Evolutionary conservation across 345 rosid species (phyloP), one percentile per base, ranked within the genome.

Genomic region (Salix exigua): DNA sequence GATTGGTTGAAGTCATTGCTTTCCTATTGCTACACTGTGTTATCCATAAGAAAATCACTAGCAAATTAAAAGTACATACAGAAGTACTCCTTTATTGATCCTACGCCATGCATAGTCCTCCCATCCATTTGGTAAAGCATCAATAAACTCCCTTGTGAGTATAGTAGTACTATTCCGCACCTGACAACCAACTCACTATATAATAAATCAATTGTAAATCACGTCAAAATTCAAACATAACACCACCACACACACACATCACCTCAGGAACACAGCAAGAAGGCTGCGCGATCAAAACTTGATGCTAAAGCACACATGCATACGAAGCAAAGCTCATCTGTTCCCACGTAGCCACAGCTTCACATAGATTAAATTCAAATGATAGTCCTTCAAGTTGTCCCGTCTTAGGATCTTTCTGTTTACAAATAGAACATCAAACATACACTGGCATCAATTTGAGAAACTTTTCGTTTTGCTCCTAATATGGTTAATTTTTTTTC

Each of bases 331-430:
- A 19, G 48, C 81, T 82, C 82, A 88, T 89, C 88, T 84, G 88
- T 85, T 95, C 97, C 97, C 97, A 91, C n/a, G 94, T 90, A 72
- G 94, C 97, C 77, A 92, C 93, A 72, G 95, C 98, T 88, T 96
- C 99, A 17, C 97, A 96, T 25, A 91, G 85, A 82, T 94, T 76
- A 84, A 94, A 92, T 74, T 88, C 93, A 76, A 92, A 94, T 10
- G 93, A 86, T 33, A 96, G 81, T 53, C 91, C 89, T 84, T 96
- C 97, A 65, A 81, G 88, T 85, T 90, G 92, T 48, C 97, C 98
- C 68, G 95, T 91, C 77, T 87, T 92, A 4, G 97, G 97, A 88
- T 96, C 98, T 80, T 73, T 92, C 98, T 92, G 87, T 84, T 79
- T 37, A 74, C 55, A 44, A 18, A 48, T 7, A 77, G 23, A 67